Percentiles rank a stretch among this genome's conserved stretches.
These are phyloP conservation scores for Kurtzmaniella quercitrusa DNA, from an alignment of 1,139 yeast genomes.

Conservation along the genomic window DNA sequence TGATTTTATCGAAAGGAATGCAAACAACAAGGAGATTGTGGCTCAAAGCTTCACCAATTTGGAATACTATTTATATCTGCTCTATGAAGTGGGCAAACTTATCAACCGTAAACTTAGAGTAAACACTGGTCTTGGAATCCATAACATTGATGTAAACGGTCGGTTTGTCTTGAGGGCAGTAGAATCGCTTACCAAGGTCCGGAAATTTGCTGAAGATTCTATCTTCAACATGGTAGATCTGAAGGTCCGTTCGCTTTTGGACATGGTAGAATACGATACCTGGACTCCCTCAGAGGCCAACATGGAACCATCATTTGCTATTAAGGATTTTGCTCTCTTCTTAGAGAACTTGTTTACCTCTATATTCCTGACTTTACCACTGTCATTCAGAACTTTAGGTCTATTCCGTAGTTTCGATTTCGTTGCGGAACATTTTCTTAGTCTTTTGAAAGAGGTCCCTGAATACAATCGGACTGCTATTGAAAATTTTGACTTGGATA, in stretches of 20 bases:
- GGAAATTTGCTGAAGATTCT: slow-evolving; percentile 75
- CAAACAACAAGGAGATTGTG: slow-evolving; percentile 81
- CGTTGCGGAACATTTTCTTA: slow-evolving; percentile 67
- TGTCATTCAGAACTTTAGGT: slow-evolving; percentile 70
- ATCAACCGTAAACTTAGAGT: slow-evolving; percentile 41
- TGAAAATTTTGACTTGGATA: slow-evolving; percentile 42
- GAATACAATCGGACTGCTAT: slow-evolving; percentile 38
- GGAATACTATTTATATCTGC: slow-evolving; percentile 72
- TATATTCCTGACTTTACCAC: slow-evolving; percentile 80
- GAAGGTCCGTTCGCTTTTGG: slow-evolving; percentile 75
- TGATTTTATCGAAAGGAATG: slow-evolving; percentile 53
- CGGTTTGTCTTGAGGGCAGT: slow-evolving; percentile 40
- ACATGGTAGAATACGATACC: slow-evolving; percentile 86
- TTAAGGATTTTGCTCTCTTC: slow-evolving; percentile 84
- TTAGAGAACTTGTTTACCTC: slow-evolving; percentile 83
- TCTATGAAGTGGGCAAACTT: slow-evolving; percentile 51
- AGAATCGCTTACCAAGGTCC: slow-evolving; percentile 53
- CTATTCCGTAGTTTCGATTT: slow-evolving; percentile 85
- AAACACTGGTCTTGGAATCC: slow-evolving; percentile 51
- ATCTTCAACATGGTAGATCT: slow-evolving; percentile 77
- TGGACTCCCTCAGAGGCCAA: slow-evolving; percentile 44
- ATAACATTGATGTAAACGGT: slow-evolving; percentile 35
- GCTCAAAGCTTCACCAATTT: slow-evolving; percentile 86
- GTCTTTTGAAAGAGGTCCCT: slow-evolving; percentile 49
- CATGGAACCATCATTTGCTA: slow-evolving; percentile 66